Conservation (phyloP, 2,329 filamentous ascomycete species). For the Harringtonia lauricola region DNA sequence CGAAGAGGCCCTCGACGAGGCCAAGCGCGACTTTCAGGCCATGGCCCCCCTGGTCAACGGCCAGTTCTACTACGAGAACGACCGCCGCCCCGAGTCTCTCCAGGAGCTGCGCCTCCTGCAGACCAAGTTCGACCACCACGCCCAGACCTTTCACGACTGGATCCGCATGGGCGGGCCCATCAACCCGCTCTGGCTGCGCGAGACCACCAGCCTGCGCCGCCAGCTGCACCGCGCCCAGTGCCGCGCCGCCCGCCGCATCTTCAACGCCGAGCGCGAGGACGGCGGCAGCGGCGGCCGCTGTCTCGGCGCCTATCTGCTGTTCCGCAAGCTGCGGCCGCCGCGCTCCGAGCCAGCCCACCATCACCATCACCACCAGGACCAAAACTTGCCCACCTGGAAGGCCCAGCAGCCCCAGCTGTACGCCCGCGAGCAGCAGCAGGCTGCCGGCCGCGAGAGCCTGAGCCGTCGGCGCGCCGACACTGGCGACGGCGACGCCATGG, state of each 20-base stretch:
- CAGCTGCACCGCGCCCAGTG: slow-evolving; percentile 48
- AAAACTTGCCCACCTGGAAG: slow-evolving; percentile 14
- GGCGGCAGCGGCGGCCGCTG: slow-evolving; percentile 30
- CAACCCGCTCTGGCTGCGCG: slow-evolving; percentile 42
- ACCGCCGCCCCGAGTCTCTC: slow-evolving; percentile 29
- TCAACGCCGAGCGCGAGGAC: slow-evolving; percentile 35
- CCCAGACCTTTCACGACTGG: slow-evolving; percentile 43
- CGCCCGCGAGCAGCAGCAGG: slow-evolving; percentile 3
- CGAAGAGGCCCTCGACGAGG: slow-evolving; percentile 44
- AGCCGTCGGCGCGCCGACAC: slow-evolving; percentile 5
- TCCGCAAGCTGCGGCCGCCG: slow-evolving; percentile 31
- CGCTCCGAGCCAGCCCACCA: slow-evolving; percentile 15
- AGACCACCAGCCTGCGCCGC: slow-evolving; percentile 35
- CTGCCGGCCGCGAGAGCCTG: slow-evolving; percentile 8
- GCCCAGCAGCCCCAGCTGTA: slow-evolving; percentile 11
- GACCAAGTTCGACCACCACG: slow-evolving; percentile 33
- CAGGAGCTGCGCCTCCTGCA: slow-evolving; percentile 36
- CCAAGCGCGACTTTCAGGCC: slow-evolving; percentile 49
- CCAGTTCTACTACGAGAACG: slow-evolving; percentile 45
- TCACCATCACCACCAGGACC: neutral
- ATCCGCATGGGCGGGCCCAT: slow-evolving; percentile 41
- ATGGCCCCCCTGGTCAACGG: slow-evolving; percentile 43
- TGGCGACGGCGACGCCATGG: slow-evolving; percentile 5
- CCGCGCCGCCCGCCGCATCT: slow-evolving; percentile 44
- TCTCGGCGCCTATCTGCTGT: slow-evolving; percentile 44